phyloP scores from a whole-genome alignment of 2,329 filamentous ascomycete genomes.

The Alternaria arbusti region DNA sequence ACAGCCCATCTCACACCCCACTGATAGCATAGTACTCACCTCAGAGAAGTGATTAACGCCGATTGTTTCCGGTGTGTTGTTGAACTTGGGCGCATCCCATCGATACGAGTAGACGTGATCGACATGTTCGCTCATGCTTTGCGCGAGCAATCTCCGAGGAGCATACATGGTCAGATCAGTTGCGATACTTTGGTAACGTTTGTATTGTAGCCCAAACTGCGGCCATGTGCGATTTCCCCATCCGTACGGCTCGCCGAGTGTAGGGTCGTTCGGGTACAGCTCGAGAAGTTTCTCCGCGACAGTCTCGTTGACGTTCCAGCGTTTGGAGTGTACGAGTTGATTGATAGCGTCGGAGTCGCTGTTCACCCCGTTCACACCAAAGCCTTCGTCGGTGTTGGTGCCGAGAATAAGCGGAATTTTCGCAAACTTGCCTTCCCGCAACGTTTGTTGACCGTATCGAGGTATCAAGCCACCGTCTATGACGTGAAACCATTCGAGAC shows the following conservation, averaged over 20 bases:
- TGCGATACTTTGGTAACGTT: conserved; percentile 37
- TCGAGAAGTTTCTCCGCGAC: conserved; percentile 29
- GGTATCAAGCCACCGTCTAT: conserved; percentile 38
- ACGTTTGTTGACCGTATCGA: conserved; percentile 42
- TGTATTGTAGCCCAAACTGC: conserved; percentile 35
- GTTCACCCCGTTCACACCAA: conserved; percentile 58
- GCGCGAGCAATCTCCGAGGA: conserved; percentile 31
- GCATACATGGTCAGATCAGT: conserved; percentile 39
- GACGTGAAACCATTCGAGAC: conserved; percentile 40
- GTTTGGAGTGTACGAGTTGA: conserved; percentile 41
- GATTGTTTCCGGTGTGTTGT: conserved; percentile 33
- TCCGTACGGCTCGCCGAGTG: conserved; percentile 53
- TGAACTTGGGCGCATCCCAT: conserved; percentile 42
- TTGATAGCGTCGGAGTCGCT: conserved; percentile 49
- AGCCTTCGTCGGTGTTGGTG: conserved; percentile 70
- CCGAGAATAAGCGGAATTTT: conserved; percentile 68
- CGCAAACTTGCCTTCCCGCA: conserved; percentile 61
- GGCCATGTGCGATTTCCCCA: conserved; percentile 42
- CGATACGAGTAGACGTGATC: conserved; percentile 36
- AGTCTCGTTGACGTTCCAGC: conserved; percentile 33
- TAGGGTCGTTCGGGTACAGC: conserved; percentile 48
- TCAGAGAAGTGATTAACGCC: conserved; percentile 41
- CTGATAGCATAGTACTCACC: conserved; percentile 14
- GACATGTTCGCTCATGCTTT: conserved; percentile 29
- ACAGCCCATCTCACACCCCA: accelerated